Evolutionary conservation across 2,329 filamentous ascomycete genomes (phyloP), one percentile per base, ranked within the genome.

Genomic region (Decorospora gaudefroyi): DNA sequence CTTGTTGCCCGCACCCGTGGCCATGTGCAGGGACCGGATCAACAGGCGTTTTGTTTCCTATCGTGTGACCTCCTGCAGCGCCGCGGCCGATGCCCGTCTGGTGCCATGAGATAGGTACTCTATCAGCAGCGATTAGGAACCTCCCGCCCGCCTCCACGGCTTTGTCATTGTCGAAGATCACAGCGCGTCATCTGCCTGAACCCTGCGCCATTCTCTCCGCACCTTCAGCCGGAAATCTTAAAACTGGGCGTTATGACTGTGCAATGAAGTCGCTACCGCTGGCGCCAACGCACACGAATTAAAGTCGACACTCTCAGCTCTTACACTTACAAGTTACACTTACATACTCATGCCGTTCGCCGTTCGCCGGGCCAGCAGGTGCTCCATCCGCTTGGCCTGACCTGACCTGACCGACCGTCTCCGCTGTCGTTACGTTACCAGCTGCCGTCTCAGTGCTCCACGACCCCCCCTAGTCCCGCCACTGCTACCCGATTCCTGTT

Each of bases 211-310:
- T 58, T 44, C 46, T 50, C 54, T 58, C 53, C 56, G 52, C 61
- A 51, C 46, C 46, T 45, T 34, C 46, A 42, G 38, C 43, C 50
- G 38, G 29, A 31, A 46, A 49, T 56, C 58, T 53, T 39, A 53
- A 48, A 47, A 36, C 51, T 43, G 45, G 44, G 39, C 42, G 51
- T 36, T 35, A 46, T 40, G 32, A 34, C 49, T 45, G 47, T 40
- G 46, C 50, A 42, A 55, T 54, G 53, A 59, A 46, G 46, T 49
- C 37, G 51, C 56, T n/a, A n/a, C n/a, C 25, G 59, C 55, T 65
- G 61, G 64, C 64, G 67, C 65, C 67, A 70, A 42, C 67, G 54
- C 65, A 68, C 47, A 52, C 46, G 47, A 44, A 32, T 44, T 45
- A 51, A 55, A 61, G 51, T 57, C 51, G 45, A 53, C 54, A 45